Evolutionary conservation across 805 yeast species (phyloP).

Genomic region (Saccharomycopsis javanensis): DNA sequence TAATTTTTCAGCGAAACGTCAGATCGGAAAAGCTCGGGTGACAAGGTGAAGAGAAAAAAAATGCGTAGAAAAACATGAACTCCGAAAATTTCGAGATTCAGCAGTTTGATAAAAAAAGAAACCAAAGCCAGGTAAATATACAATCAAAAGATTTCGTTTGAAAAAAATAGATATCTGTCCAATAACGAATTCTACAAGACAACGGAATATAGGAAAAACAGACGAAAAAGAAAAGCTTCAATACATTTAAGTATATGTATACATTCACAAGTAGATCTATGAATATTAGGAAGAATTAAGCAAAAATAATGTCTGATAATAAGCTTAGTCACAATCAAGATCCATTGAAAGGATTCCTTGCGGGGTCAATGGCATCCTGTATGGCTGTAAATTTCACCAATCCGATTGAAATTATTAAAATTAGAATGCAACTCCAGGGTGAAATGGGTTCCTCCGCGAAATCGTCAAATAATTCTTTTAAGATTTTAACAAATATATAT

Average conservation of each 20-base stretch:
- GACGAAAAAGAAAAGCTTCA: too few relatives aligned
- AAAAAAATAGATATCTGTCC: too few relatives aligned
- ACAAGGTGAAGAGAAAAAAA: not conserved
- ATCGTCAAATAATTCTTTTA: slow-evolving; percentile 72
- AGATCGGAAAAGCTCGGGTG: not conserved
- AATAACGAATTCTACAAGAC: too few relatives aligned
- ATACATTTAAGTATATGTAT: too few relatives aligned
- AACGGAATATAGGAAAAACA: too few relatives aligned
- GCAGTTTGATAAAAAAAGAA: not conserved
- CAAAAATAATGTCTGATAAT: not conserved
- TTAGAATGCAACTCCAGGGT: slow-evolving; percentile 95
- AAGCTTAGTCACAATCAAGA: not conserved
- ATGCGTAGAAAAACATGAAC: not conserved
- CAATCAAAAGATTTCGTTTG: too few relatives aligned
- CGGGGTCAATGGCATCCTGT: slow-evolving; percentile 60
- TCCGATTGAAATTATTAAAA: slow-evolving; percentile 90
- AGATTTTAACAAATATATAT: slow-evolving; percentile 65
- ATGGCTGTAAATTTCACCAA: slow-evolving; percentile 96
- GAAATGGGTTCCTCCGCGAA: slow-evolving; percentile 55
- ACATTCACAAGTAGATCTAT: too few relatives aligned
- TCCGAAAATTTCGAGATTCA: not conserved
- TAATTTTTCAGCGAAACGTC: not conserved
- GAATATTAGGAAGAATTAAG: not conserved
- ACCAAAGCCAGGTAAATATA: too few relatives aligned
- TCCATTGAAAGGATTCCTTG: not conserved